Evolutionary conservation across 2,329 filamentous ascomycete genomes (phyloP).

Genomic region (Furcasterigmium furcatum): DNA sequence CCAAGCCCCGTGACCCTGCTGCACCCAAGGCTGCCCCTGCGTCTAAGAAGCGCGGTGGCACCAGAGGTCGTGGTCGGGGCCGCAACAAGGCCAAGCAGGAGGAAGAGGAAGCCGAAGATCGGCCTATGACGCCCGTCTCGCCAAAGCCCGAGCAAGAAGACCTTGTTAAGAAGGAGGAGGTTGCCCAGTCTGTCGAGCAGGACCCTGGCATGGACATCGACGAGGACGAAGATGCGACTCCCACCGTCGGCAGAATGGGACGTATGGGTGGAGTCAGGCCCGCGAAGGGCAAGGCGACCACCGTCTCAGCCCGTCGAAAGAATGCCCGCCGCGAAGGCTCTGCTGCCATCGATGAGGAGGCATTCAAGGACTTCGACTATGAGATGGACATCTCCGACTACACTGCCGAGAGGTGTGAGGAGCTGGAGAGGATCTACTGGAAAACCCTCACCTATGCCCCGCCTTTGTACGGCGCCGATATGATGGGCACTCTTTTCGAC

Average conservation of each 20-base stretch:
- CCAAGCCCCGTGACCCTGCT: slow-evolving; percentile 28
- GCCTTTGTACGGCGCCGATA: slow-evolving; percentile 92
- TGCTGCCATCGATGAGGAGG: slow-evolving; percentile 81
- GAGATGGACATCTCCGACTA: slow-evolving; percentile 84
- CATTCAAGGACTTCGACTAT: slow-evolving; percentile 90
- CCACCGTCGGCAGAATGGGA: slow-evolving; percentile 25
- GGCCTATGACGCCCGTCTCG: slow-evolving; percentile 58
- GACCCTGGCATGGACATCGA: slow-evolving; percentile 33
- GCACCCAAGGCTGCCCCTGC: slow-evolving; percentile 20
- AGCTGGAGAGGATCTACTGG: slow-evolving; percentile 94
- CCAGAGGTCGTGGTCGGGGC: slow-evolving; percentile 31
- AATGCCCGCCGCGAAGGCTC: slow-evolving; percentile 77
- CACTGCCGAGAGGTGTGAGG: slow-evolving; percentile 86
- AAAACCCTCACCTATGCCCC: slow-evolving; percentile 94
- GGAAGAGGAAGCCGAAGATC: slow-evolving; percentile 39
- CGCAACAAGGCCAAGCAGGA: slow-evolving; percentile 32
- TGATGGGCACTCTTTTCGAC: slow-evolving; percentile 92
- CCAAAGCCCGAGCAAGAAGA: slow-evolving; percentile 22
- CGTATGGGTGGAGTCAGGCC: slow-evolving; percentile 47
- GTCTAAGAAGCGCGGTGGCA: slow-evolving; percentile 31
- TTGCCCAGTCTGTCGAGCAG: slow-evolving; percentile 47
- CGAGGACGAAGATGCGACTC: slow-evolving; percentile 35
- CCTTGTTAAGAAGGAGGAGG: slow-evolving; percentile 16
- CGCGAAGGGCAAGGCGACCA: slow-evolving; percentile 62
- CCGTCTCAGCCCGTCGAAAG: slow-evolving; percentile 82